A percentile compares a stretch with the other conserved stretches of the same genome.
Evolutionary conservation across 2,329 filamentous ascomycete genomes (phyloP).

Genomic region (Sporothrix brunneoviolacea): DNA sequence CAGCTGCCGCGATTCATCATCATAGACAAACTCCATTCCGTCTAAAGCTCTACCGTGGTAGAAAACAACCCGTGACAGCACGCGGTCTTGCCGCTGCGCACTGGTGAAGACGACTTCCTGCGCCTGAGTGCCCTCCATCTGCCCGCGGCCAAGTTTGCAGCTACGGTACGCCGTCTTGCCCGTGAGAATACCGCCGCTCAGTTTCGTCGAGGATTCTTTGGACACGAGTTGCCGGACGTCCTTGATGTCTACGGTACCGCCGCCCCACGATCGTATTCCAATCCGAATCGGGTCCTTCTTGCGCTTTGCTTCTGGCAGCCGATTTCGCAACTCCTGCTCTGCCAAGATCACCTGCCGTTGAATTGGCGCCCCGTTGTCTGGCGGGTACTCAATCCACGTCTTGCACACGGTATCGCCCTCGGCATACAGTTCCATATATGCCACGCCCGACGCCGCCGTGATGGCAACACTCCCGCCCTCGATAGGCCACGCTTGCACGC

Average conservation of each 20-base stretch:
- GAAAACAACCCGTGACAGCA: slow-evolving; percentile 67
- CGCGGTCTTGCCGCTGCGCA: slow-evolving; percentile 58
- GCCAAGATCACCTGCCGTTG: slow-evolving; percentile 68
- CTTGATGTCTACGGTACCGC: slow-evolving; percentile 67
- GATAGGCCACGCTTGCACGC: slow-evolving; percentile 79
- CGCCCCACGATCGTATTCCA: slow-evolving; percentile 68
- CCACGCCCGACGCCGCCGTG: slow-evolving; percentile 73
- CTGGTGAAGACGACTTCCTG: slow-evolving; percentile 71
- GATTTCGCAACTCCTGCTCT: slow-evolving; percentile 66
- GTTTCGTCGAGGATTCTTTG: slow-evolving; percentile 65
- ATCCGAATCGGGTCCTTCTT: slow-evolving; percentile 59
- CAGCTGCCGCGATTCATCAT: slow-evolving; percentile 74
- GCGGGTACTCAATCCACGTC: slow-evolving; percentile 72
- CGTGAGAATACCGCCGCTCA: slow-evolving; percentile 56
- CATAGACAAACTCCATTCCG: slow-evolving; percentile 88
- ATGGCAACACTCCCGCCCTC: slow-evolving; percentile 70
- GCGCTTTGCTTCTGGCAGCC: slow-evolving; percentile 65
- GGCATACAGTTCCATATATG: slow-evolving; percentile 74
- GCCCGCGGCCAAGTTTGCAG: slow-evolving; percentile 64
- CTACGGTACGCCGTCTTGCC: slow-evolving; percentile 70
- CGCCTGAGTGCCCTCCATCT: slow-evolving; percentile 62
- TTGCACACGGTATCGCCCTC: slow-evolving; percentile 77
- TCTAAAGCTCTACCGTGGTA: slow-evolving; percentile 73
- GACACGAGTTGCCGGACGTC: slow-evolving; percentile 66
- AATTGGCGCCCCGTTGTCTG: slow-evolving; percentile 48